Evolutionary conservation across 495 filamentous ascomycete genomes (phyloP).

Genomic region (Daldinia vernicosa): DNA sequence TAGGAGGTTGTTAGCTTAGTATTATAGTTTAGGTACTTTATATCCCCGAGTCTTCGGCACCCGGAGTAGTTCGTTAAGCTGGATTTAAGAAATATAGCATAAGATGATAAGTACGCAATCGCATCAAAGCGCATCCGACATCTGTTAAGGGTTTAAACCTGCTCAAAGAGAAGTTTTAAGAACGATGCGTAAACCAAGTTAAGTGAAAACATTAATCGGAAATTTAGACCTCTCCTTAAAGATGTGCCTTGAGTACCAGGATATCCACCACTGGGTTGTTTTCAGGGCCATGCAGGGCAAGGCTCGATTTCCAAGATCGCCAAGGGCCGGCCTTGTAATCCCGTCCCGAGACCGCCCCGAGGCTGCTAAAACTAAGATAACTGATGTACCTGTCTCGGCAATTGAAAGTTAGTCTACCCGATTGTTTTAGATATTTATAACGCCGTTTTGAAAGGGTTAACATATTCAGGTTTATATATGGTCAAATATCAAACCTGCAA

Average conservation of each 20-base stretch:
- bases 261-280: not conserved
- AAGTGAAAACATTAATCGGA: not conserved
- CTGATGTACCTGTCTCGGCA: not conserved
- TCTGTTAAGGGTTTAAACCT: not conserved
- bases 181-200: not conserved
- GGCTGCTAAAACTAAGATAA: not conserved
- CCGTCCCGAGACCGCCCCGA: not conserved
- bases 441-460: not conserved
- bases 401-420: not conserved
- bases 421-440: not conserved
- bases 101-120: not conserved
- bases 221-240: not conserved
- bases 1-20: too few relatives aligned
- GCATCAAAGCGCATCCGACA: not conserved
- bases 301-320: slow-evolving; percentile 17
- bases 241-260: not conserved
- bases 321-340: slow-evolving; percentile 18
- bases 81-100: not conserved
- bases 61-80: not conserved
- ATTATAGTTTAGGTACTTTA: not conserved
- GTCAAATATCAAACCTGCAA: too few relatives aligned
- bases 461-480: not conserved
- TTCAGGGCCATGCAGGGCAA: slow-evolving; percentile 6
- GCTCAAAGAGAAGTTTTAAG: not conserved
- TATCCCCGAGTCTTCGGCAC: not conserved